Percentiles rank a stretch among this genome's conserved stretches.
Evolutionary conservation across 345 rosid species (phyloP).

Genomic region (Adansonia digitata): DNA sequence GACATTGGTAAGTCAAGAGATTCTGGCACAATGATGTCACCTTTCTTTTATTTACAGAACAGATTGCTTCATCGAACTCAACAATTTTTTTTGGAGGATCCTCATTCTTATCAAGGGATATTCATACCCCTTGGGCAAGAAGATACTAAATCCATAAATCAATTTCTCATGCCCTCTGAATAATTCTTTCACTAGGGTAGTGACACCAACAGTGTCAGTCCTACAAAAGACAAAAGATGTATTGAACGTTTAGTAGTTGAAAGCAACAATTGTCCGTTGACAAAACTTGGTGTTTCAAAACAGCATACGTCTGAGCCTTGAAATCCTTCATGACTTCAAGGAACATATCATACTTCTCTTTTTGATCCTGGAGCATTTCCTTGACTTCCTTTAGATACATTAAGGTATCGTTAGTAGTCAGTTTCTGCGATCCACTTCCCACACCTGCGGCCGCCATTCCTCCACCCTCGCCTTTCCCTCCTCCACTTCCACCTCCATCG

Average conservation of each 20-base stretch:
- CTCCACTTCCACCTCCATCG: slow-evolving; percentile 23
- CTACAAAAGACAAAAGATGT: slow-evolving; percentile 32
- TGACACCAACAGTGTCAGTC: slow-evolving; percentile 90
- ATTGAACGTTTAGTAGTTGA: not conserved
- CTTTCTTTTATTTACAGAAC: slow-evolving; percentile 80
- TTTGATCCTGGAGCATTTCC: slow-evolving; percentile 91
- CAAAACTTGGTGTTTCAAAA: not conserved
- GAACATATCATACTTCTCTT: slow-evolving; percentile 81
- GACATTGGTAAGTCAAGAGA: slow-evolving; percentile 9
- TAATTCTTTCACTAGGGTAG: slow-evolving; percentile 82
- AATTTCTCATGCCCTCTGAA: slow-evolving; percentile 90
- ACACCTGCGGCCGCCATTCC: slow-evolving; percentile 26
- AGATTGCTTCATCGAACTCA: slow-evolving; percentile 78
- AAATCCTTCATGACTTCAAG: slow-evolving; percentile 98
- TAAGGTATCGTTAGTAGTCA: slow-evolving; percentile 84
- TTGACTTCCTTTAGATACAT: slow-evolving; percentile 82
- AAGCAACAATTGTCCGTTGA: not conserved
- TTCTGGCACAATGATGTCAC: slow-evolving; percentile 24
- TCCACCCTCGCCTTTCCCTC: slow-evolving; percentile 23
- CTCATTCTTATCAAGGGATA: slow-evolving; percentile 72
- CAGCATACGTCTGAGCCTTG: slow-evolving; percentile 73
- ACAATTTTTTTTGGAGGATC: slow-evolving; percentile 80
- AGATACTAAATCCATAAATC: slow-evolving; percentile 88
- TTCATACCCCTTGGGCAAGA: slow-evolving; percentile 93
- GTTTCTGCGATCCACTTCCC: slow-evolving; percentile 42